Evolutionary conservation across 805 yeast genomes (phyloP), one percentile per base, ranked within the genome.

Genomic region (Barnettozyma californica): DNA sequence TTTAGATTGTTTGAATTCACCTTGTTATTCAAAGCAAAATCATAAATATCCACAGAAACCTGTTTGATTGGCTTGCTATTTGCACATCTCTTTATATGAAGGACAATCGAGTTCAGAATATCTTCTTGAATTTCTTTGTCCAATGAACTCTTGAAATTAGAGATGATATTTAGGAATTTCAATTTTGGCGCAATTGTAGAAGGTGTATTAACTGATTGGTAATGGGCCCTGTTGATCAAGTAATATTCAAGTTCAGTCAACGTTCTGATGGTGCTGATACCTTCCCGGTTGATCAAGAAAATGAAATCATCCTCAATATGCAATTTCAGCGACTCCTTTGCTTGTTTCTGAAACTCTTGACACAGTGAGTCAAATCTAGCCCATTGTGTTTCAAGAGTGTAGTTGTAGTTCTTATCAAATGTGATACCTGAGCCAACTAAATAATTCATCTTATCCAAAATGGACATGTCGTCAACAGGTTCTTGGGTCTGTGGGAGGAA

Each of bases 281-380:
- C 67, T 11, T 57, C 55, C 11, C 68, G 63, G 51, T 74, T 76
- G 47, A 69, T 49, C 2, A 73, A 52, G 18, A 66, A 53, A 11
- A 59, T 62, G 51, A 63, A 37, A 16, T 60, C 64, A 1, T 65
- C 61, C 37, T 69, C 73, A 21, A 70, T 55, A n/a, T 66, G 65
- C 1, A 85, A 58, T 1, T 81, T 68, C 35, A 87, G 69, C 0
- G 84, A 73, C 57, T 87, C 94, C 49, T 75, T 73, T 18, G 80
- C 71, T 42, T 75, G 73, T 50, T 77, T 83, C 50, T 75, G 76
- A 46, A 86, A 71, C 58, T 90, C 96, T 48, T 76, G 78, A 60
- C 95, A 83, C 23, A 90, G 69, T 2, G 87, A 74, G 49, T 81
- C 84, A 49, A 91, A 76, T 51, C 83, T 80, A 31, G 76, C 69